Conservation (phyloP, 2,329 filamentous ascomycete species). For the Zopfia rhizophila region DNA sequence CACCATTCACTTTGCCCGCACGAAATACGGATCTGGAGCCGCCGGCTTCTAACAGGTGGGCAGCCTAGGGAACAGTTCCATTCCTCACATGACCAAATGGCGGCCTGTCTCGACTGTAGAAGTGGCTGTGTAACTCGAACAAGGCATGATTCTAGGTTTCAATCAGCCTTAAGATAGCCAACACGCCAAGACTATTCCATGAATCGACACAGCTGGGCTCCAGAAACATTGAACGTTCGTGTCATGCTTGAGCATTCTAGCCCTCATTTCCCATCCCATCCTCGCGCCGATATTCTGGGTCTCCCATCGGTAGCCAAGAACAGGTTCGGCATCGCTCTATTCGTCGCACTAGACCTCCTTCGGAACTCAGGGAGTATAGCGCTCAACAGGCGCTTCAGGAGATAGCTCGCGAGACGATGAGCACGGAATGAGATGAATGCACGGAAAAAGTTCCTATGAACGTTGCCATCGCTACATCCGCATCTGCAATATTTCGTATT, state of each 20-base stretch:
- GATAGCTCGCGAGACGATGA: conserved; percentile 25
- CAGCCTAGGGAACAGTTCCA: too few species aligned
- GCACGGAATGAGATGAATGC: conserved; percentile 16
- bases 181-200: conserved; percentile 12
- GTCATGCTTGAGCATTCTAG: conserved; percentile 39
- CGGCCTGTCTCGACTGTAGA: too few species aligned
- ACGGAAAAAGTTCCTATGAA: too few species aligned
- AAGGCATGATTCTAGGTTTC: too few species aligned
- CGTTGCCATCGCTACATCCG: background rate
- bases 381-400: conserved; percentile 37
- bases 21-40: too few species aligned
- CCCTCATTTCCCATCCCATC: conserved; percentile 21
- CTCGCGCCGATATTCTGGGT: conserved; percentile 33
- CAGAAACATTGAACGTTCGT: conserved; percentile 40
- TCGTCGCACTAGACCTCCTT: conserved; percentile 35
- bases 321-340: conserved; percentile 32
- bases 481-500: too few species aligned
- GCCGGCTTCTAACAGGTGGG: too few species aligned
- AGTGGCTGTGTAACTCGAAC: too few species aligned
- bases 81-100: too few species aligned
- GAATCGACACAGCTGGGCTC: conserved; percentile 33
- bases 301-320: conserved; percentile 26
- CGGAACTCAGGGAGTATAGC: conserved; percentile 36
- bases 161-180: too few species aligned
- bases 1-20: too few species aligned